Base-by-base conservation (phyloP, 2,329 filamentous ascomycete genomes). In the Fusarium sp. region DNA sequence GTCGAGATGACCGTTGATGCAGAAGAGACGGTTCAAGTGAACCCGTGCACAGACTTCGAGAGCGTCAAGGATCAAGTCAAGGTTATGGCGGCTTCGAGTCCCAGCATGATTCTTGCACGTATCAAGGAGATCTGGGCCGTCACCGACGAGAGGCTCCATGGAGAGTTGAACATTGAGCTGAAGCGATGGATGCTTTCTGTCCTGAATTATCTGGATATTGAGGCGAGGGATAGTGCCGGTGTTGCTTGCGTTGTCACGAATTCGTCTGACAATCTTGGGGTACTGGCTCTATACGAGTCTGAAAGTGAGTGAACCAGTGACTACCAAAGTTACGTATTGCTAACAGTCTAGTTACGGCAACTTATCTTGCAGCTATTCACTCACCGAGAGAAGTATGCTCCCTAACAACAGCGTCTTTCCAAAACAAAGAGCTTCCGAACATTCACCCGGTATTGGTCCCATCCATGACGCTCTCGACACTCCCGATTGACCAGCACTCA, bases 111-210 rank as follows among this genome's bases (percentile, higher is more conserved):
- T 50, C 82, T 92, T 9, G 83, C 86, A 39, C 85, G 89, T 8
- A 82, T 92, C 42, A 89, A 86, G 38, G 86, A 72, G 24, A 66
- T 78, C 12, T 77, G 71, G 76, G 66, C 39, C 26, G 63, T 67
- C 5, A 66, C 62, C 2, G 72, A 74, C 18, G 54, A 69, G 22
- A 72, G 63, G 6, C 57, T 69, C 4, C 63, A 70, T 4, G 36
- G 48, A 4, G 70, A 75, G 57, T 75, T 88, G 8, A 87, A 88
- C 65, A 82, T 89, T 54, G 87, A 89, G 70, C 88, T 89, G 77
- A 89, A 90, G 75, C 70, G 71, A 30, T 91, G 90, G 90, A 87
- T 94, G 82, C 83, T 91, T 39, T 90, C 87, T 35, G 86, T 86
- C 3, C 81, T 93, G 59, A 85, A 86, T 69, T 83, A 82, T 71